These are phyloP conservation scores for Furcasterigmium furcatum DNA, from an alignment of 2,329 filamentous ascomycete genomes.

Conservation along the genomic window DNA sequence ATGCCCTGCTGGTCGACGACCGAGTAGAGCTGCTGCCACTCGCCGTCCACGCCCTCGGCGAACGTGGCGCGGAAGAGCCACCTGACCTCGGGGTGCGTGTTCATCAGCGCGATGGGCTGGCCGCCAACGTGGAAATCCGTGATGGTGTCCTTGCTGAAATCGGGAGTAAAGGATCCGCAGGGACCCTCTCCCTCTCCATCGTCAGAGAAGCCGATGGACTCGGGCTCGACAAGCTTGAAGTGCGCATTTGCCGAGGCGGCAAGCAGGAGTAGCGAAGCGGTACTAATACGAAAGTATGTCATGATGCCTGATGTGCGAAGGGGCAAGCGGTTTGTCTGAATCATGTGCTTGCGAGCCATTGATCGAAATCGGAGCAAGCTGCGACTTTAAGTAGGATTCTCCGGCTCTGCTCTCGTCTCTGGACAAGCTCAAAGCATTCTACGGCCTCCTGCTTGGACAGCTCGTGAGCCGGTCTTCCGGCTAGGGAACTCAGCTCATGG, in stretches of 20 bases:
- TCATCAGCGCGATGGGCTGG: constrained; percentile 44
- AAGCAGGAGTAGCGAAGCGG: constrained; percentile 24
- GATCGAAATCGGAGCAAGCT: neutral
- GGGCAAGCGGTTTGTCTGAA: neutral
- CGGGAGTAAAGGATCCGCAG: constrained; percentile 51
- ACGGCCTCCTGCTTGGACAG: too few relatives aligned
- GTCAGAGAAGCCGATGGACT: constrained; percentile 43
- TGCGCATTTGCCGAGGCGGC: constrained; percentile 43
- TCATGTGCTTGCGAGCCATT: neutral
- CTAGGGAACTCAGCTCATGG: neutral
- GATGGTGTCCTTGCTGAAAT: constrained; percentile 32
- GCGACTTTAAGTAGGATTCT: neutral
- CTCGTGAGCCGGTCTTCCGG: neutral
- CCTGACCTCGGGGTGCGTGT: constrained; percentile 48
- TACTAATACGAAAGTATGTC: constrained; percentile 20
- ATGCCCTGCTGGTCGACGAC: constrained; percentile 52
- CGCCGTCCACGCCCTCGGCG: constrained; percentile 39
- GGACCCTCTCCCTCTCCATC: constrained; percentile 44
- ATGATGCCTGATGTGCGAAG: constrained; percentile 6
- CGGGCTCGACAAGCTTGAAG: constrained; percentile 48
- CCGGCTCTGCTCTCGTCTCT: too few relatives aligned
- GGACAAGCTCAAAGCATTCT: too few relatives aligned
- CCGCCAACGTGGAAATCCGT: constrained; percentile 56
- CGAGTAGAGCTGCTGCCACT: constrained; percentile 54
- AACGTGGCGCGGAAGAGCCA: constrained; percentile 58